Conservation (phyloP, 2,329 filamentous ascomycete genomes). For the Stagonosporopsis chrysanthemi region DNA sequence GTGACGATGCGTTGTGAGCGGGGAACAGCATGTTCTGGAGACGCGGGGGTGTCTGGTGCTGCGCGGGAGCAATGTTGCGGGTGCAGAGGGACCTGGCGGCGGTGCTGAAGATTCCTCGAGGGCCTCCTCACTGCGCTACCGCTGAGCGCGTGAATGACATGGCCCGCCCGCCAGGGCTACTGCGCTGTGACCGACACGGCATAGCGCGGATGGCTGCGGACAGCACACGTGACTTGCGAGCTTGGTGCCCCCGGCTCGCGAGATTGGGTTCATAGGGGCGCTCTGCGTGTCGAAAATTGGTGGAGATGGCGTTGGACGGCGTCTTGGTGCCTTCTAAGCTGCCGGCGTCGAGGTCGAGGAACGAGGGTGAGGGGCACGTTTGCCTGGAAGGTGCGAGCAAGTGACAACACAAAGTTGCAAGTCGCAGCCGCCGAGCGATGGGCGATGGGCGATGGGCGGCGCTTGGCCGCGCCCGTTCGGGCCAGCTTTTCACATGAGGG, state of each 20-base stretch:
- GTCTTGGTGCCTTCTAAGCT: not conserved
- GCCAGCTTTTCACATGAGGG: slow-evolving; percentile 26
- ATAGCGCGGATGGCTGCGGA: slow-evolving; percentile 10
- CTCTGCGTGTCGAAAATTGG: not conserved
- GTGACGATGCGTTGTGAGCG: slow-evolving; percentile 23
- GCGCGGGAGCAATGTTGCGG: slow-evolving; percentile 37
- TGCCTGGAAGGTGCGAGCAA: slow-evolving; percentile 27
- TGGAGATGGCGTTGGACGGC: not conserved
- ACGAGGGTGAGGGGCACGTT: slow-evolving; percentile 32
- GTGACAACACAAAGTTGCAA: slow-evolving; percentile 31
- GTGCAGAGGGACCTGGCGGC: slow-evolving; percentile 34
- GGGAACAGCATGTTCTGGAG: slow-evolving; percentile 42
- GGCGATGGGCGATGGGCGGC: slow-evolving; percentile 16
- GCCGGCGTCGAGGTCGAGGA: slow-evolving; percentile 14
- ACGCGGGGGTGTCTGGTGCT: slow-evolving; percentile 24
- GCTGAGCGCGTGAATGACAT: slow-evolving; percentile 24
- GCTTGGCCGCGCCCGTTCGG: slow-evolving; percentile 22
- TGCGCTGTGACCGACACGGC: slow-evolving; percentile 12
- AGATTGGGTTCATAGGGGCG: slow-evolving; percentile 11
- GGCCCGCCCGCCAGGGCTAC: slow-evolving; percentile 25
- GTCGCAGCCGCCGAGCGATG: slow-evolving; percentile 19
- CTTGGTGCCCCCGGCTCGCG: slow-evolving; percentile 11
- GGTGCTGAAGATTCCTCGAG: slow-evolving; percentile 24
- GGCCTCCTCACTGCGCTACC: slow-evolving; percentile 22
- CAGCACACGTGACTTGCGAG: slow-evolving; percentile 10